A percentile compares a stretch with the other conserved stretches of the same genome.
phyloP scores from a whole-genome alignment of 495 filamentous ascomycete species.

The Aspergillus egyptiacus region DNA sequence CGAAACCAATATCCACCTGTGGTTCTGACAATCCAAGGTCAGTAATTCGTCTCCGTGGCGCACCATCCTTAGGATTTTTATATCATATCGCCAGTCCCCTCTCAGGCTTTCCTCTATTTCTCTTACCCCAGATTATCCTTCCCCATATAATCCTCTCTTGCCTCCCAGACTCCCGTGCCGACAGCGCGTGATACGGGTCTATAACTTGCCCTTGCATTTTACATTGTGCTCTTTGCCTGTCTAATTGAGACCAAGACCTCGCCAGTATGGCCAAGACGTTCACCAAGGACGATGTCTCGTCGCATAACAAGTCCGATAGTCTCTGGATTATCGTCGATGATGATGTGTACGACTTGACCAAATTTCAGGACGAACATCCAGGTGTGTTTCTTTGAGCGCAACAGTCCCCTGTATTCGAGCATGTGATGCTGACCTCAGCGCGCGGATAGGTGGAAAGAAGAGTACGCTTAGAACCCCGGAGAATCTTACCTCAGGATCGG shows the following conservation, averaged over 20 bases:
- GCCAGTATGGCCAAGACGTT: slow-evolving; percentile 81
- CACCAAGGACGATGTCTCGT: slow-evolving; percentile 74
- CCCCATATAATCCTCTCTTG: background rate
- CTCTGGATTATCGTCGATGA: slow-evolving; percentile 91
- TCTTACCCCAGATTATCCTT: slow-evolving; percentile 7
- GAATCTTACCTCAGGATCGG: no score
- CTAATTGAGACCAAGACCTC: background rate
- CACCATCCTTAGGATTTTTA: background rate
- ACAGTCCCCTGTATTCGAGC: background rate
- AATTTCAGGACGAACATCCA: slow-evolving; percentile 90
- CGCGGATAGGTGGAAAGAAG: slow-evolving; percentile 78
- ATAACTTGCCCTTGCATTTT: no score
- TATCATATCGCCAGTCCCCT: slow-evolving; percentile 4
- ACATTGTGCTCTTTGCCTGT: no score
- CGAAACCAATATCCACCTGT: slow-evolving; percentile 10
- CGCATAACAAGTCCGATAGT: slow-evolving; percentile 80
- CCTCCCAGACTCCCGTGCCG: background rate
- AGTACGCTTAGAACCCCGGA: slow-evolving; percentile 46
- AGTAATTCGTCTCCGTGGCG: background rate
- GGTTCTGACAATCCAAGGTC: background rate
- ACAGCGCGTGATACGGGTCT: background rate
- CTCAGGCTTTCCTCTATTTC: slow-evolving; percentile 2
- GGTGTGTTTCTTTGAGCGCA: slow-evolving; percentile 41
- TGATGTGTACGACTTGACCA: slow-evolving; percentile 94
- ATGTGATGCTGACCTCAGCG: slow-evolving; percentile 20